Percentiles rank a stretch among this genome's conserved stretches.
Conservation (phyloP, 179 eudicot genomes). For the Camellia oleifera region DNA sequence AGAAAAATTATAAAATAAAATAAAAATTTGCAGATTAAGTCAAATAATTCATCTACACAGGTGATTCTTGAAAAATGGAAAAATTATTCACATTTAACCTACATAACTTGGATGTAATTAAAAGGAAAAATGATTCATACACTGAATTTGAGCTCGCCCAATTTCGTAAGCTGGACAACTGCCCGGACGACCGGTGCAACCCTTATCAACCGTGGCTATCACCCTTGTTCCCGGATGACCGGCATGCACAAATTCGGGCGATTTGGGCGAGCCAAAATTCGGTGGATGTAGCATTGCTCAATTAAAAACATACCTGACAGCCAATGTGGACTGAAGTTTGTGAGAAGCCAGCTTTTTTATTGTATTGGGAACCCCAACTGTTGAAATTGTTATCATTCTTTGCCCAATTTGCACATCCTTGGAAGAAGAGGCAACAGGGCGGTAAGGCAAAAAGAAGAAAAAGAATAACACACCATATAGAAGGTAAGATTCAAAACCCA, state of each 20-base stretch:
- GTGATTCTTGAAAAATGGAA: background rate
- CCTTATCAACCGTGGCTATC: too few relatives aligned
- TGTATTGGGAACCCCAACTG: slow-evolving; percentile 98
- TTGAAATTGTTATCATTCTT: slow-evolving; percentile 96
- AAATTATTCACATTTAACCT: background rate
- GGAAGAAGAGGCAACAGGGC: slow-evolving; percentile 2
- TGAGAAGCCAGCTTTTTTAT: slow-evolving; percentile 77
- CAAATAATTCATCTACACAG: background rate
- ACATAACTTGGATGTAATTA: background rate
- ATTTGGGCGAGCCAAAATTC: too few relatives aligned
- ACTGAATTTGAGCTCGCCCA: too few relatives aligned
- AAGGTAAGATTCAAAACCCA: background rate
- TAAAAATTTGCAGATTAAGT: background rate
- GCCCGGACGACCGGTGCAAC: too few relatives aligned
- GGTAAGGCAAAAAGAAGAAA: background rate
- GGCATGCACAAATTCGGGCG: too few relatives aligned
- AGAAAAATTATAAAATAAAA: background rate
- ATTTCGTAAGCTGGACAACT: too few relatives aligned
- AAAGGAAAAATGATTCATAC: too few relatives aligned
- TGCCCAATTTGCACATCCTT: slow-evolving; percentile 94
- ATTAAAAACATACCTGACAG: slow-evolving; percentile 57
- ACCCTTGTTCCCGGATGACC: too few relatives aligned
- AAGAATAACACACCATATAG: background rate
- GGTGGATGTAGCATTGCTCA: too few relatives aligned
- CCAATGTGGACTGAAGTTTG: slow-evolving; percentile 98